Conservation (phyloP, 2,329 filamentous ascomycete species). For the Alternaria angustiovoidea region DNA sequence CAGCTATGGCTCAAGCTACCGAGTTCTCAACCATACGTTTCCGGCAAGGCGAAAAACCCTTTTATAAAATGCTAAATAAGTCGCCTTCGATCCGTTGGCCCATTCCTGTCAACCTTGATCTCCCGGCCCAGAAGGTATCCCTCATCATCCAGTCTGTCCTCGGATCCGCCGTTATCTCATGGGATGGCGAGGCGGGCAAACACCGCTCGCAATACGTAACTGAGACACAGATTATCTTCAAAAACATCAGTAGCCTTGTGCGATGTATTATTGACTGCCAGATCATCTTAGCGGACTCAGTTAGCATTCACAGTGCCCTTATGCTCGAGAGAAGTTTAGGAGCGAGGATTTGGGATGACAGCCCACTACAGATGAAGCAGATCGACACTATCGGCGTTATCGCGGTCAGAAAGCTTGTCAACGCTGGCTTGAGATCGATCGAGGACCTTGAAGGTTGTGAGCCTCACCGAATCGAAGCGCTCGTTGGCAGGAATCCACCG, state of each 20-base stretch:
- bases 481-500: slow-evolving; percentile 81
- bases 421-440: slow-evolving; percentile 74
- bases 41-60: slow-evolving; percentile 71
- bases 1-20: slow-evolving; percentile 69
- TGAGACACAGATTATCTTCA: slow-evolving; percentile 71
- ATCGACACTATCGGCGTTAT: slow-evolving; percentile 79
- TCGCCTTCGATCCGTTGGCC: slow-evolving; percentile 73
- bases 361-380: slow-evolving; percentile 81
- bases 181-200: slow-evolving; percentile 64
- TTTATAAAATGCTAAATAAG: slow-evolving; percentile 77
- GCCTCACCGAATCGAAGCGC: slow-evolving; percentile 75
- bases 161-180: slow-evolving; percentile 65
- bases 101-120: slow-evolving; percentile 71
- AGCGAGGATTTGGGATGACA: slow-evolving; percentile 82
- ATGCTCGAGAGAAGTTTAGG: slow-evolving; percentile 80
- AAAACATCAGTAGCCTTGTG: slow-evolving; percentile 72
- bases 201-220: slow-evolving; percentile 65
- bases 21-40: slow-evolving; percentile 79
- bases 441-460: slow-evolving; percentile 73
- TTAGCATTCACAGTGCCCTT: slow-evolving; percentile 72
- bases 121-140: slow-evolving; percentile 76
- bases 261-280: slow-evolving; percentile 81
- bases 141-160: slow-evolving; percentile 80
- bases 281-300: slow-evolving; percentile 68
- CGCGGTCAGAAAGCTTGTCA: slow-evolving; percentile 75